A percentile compares a stretch with the other conserved stretches of the same genome.
Evolutionary conservation across 2,329 filamentous ascomycete species (phyloP).

Genomic region (Magnaporthiopsis rhizophila): DNA sequence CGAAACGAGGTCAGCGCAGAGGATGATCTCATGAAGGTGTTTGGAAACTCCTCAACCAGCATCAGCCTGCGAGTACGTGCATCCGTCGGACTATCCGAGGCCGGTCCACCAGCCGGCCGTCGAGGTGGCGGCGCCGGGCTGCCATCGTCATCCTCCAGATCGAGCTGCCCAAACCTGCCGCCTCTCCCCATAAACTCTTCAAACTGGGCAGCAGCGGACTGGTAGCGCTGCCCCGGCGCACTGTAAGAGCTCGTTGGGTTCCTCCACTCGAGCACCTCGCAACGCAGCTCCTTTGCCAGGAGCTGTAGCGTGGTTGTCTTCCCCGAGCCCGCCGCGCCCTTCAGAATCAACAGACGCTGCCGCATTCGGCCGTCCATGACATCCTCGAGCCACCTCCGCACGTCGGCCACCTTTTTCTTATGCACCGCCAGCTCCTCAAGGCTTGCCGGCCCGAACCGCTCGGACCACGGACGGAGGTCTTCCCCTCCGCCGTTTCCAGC

Average conservation of each 20-base stretch:
- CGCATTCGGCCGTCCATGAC: constrained; percentile 57
- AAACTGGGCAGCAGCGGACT: constrained; percentile 72
- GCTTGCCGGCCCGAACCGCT: constrained; percentile 67
- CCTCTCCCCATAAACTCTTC: constrained; percentile 84
- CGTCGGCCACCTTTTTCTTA: constrained; percentile 86
- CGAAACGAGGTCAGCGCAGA: constrained; percentile 63
- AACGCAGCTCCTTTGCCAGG: constrained; percentile 67
- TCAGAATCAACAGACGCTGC: constrained; percentile 74
- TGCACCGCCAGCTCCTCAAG: constrained; percentile 87
- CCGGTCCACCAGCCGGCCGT: constrained; percentile 7
- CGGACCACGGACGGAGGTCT: constrained; percentile 74
- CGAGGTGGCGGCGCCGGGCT: constrained; percentile 14
- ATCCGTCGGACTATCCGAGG: constrained; percentile 1
- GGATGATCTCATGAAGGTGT: constrained; percentile 61
- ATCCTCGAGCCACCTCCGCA: constrained; percentile 72
- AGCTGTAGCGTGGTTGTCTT: constrained; percentile 84
- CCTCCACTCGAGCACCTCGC: constrained; percentile 81
- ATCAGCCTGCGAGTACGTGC: constrained; percentile 46
- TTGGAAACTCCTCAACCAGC: constrained; percentile 75
- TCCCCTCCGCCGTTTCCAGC: constrained; percentile 25
- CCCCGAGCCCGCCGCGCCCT: constrained; percentile 82
- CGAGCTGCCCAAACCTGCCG: constrained; percentile 61
- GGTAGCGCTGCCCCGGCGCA: constrained; percentile 51
- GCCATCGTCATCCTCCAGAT: constrained; percentile 19
- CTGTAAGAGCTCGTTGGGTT: constrained; percentile 59